Conservation (phyloP, 2,329 filamentous ascomycete genomes). For the Daldinia sp. region DNA sequence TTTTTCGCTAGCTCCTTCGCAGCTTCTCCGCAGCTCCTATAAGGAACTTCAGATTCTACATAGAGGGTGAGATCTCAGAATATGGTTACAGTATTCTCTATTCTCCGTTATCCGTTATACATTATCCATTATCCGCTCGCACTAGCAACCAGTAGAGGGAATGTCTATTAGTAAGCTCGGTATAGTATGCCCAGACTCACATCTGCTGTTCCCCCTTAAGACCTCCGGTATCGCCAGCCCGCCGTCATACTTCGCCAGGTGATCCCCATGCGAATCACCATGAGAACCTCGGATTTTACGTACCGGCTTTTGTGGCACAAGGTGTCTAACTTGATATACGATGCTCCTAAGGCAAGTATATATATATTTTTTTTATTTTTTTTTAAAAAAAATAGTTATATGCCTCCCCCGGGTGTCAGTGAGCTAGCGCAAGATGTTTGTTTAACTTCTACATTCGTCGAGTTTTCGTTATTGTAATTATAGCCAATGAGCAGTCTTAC, state of each 20-base stretch:
- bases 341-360: not conserved
- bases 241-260: conserved; percentile 17
- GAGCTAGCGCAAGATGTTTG: conserved; percentile 1
- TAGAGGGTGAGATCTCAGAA: not conserved
- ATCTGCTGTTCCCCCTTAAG: not conserved
- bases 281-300: not conserved
- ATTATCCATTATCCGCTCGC: not conserved
- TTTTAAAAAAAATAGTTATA: too few species aligned
- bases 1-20: too few species aligned
- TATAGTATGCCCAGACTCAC: not conserved
- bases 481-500: conserved; percentile 17
- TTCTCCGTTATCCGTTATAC: not conserved
- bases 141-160: not conserved
- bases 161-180: conserved; percentile 12
- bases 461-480: conserved; percentile 7
- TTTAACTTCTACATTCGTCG: conserved; percentile 16
- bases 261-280: conserved; percentile 9
- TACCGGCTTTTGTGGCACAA: not conserved
- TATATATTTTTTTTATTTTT: too few species aligned
- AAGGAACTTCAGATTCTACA: conserved; percentile 3
- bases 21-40: conserved; percentile 17
- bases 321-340: conserved; percentile 7
- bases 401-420: not conserved
- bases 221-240: conserved; percentile 34
- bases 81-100: not conserved